Evolutionary conservation across 2,329 filamentous ascomycete genomes (phyloP).

Genomic region (Metarhizium anisopliae): DNA sequence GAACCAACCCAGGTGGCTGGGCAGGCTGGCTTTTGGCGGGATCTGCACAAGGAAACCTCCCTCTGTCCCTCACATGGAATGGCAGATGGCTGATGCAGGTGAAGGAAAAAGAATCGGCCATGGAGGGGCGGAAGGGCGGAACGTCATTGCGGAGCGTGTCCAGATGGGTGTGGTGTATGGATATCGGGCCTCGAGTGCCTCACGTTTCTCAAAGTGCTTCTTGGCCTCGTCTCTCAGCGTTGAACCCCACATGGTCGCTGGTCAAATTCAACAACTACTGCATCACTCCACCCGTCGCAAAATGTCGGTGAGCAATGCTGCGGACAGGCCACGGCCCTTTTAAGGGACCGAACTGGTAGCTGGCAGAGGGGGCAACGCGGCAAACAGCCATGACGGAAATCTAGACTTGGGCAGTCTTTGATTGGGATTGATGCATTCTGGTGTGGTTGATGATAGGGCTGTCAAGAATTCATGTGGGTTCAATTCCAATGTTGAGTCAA

Average conservation of each 20-base stretch:
- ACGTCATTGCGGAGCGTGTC: not conserved
- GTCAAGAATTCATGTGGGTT: too few species aligned
- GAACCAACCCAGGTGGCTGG: not conserved
- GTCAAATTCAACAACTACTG: slow-evolving; percentile 1
- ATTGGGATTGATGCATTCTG: too few species aligned
- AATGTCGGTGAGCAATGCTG: slow-evolving; percentile 7
- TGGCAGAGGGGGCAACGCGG: not conserved
- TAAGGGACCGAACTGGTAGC: too few species aligned
- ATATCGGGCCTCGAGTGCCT: too few species aligned
- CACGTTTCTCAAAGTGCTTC: too few species aligned
- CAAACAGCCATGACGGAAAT: too few species aligned
- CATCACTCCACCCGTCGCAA: slow-evolving; percentile 2
- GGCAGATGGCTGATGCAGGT: not conserved
- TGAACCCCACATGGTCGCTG: slow-evolving; percentile 1
- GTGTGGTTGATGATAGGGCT: too few species aligned
- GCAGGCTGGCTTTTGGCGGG: not conserved
- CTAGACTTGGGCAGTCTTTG: too few species aligned
- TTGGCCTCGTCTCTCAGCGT: too few species aligned
- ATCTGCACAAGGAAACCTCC: not conserved
- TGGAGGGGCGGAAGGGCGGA: not conserved
- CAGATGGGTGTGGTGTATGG: too few species aligned
- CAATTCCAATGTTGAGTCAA: too few species aligned
- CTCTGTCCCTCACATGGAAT: not conserved
- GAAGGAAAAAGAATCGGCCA: not conserved
- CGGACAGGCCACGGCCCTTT: not conserved